A percentile compares a stretch with the other conserved stretches of the same genome.
Evolutionary conservation across 306 rosid genomes (phyloP).

Genomic region (Luffa acutangula): DNA sequence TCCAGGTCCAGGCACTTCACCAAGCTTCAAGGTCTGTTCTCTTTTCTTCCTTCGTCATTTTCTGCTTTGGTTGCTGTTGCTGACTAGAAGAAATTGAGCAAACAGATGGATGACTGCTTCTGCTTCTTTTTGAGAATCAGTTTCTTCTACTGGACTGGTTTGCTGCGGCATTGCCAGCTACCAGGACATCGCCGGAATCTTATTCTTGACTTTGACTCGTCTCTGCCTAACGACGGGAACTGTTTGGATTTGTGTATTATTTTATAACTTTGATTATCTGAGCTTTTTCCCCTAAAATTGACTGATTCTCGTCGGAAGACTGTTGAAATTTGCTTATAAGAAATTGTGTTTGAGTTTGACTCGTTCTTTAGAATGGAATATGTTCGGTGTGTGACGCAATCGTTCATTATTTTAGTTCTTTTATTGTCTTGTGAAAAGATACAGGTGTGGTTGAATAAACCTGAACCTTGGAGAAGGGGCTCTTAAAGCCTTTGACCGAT

Average conservation of each 20-base stretch:
- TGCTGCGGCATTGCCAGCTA: neutral
- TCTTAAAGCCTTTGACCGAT: neutral
- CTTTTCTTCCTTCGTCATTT: constrained; percentile 2
- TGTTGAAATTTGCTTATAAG: neutral
- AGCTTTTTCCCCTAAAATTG: neutral
- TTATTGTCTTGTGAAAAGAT: neutral
- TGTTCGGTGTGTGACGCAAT: neutral
- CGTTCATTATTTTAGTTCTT: neutral
- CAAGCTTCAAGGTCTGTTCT: constrained; percentile 50
- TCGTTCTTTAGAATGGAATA: neutral
- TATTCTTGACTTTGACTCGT: neutral
- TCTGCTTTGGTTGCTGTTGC: neutral
- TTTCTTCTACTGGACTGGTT: neutral
- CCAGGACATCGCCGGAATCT: neutral
- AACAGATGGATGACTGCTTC: neutral
- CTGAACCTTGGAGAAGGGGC: neutral
- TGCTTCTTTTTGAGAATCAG: neutral
- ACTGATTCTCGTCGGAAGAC: constrained; percentile 1
- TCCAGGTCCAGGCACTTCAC: constrained; percentile 36
- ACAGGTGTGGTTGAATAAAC: neutral
- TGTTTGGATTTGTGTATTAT: neutral
- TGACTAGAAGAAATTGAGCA: neutral
- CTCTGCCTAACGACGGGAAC: neutral
- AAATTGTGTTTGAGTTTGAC: neutral
- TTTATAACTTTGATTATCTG: neutral